Conservation (phyloP, 2,329 filamentous ascomycete genomes). For the Epichloe amarillans region DNA sequence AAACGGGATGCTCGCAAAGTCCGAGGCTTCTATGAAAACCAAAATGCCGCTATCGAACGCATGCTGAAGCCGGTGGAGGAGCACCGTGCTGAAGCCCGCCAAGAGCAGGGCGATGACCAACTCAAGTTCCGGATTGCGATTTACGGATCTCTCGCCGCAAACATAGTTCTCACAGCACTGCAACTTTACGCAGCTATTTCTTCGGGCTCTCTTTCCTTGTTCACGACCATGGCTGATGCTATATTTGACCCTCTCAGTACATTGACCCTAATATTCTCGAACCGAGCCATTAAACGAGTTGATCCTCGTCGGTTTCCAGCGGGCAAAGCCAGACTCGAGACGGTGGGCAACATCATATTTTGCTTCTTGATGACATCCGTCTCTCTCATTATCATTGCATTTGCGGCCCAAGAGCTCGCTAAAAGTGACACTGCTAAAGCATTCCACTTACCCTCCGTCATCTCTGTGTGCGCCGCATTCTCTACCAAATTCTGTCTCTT, state of each 20-base stretch:
- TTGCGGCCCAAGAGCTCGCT: slow-evolving; percentile 61
- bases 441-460: slow-evolving; percentile 72
- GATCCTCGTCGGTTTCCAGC: slow-evolving; percentile 79
- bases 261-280: slow-evolving; percentile 71
- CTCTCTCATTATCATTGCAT: slow-evolving; percentile 82
- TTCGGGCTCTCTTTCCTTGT: slow-evolving; percentile 84
- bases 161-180: slow-evolving; percentile 62
- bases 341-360: slow-evolving; percentile 89
- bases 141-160: slow-evolving; percentile 62
- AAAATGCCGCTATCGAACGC: slow-evolving; percentile 88
- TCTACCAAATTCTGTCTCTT: slow-evolving; percentile 72
- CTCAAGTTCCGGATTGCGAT: slow-evolving; percentile 57
- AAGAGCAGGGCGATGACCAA: slow-evolving; percentile 70
- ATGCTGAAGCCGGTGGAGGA: slow-evolving; percentile 89
- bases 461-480: slow-evolving; percentile 78
- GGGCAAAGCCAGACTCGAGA: slow-evolving; percentile 88
- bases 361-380: slow-evolving; percentile 93
- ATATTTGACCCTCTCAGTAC: slow-evolving; percentile 90
- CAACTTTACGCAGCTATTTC: slow-evolving; percentile 82
- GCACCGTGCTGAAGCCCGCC: slow-evolving; percentile 67
- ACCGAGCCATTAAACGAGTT: slow-evolving; percentile 77
- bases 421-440: slow-evolving; percentile 39
- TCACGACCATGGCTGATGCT: slow-evolving; percentile 94
- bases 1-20: slow-evolving; percentile 39
- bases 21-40: slow-evolving; percentile 71